phyloP scores from a whole-genome alignment of 2,329 filamentous ascomycete species.

The Cadophora gregata region DNA sequence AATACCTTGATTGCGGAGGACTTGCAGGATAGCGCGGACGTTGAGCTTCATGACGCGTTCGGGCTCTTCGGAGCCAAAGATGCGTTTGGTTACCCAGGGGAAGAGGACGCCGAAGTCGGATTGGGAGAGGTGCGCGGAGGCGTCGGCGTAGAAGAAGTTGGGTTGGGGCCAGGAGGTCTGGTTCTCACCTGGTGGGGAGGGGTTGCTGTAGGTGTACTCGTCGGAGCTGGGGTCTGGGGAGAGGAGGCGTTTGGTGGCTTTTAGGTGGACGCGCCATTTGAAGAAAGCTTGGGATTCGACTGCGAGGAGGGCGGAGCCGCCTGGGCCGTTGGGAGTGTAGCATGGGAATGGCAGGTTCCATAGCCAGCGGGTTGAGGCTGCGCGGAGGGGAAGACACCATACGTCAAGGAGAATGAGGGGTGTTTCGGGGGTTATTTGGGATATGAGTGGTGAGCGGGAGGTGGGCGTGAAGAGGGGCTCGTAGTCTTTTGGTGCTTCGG shows the following conservation, averaged over 20 bases:
- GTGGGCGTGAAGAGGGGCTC: conserved; percentile 67
- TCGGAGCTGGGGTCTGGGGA: conserved; percentile 59
- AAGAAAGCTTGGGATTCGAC: conserved; percentile 79
- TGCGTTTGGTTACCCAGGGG: conserved; percentile 68
- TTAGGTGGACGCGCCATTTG: conserved; percentile 77
- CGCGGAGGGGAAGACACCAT: conserved; percentile 77
- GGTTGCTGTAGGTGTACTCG: conserved; percentile 24
- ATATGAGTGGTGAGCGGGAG: conserved; percentile 59
- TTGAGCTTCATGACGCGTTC: conserved; percentile 65
- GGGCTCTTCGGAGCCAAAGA: conserved; percentile 63
- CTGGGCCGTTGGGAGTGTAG: conserved; percentile 60
- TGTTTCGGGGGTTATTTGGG: conserved; percentile 71
- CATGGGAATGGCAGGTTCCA: conserved; percentile 76
- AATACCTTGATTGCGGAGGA: conserved; percentile 57
- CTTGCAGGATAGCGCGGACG: conserved; percentile 61
- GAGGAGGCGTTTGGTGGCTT: conserved; percentile 69
- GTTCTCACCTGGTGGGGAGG: background rate
- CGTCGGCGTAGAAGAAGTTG: conserved; percentile 75
- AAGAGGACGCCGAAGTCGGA: conserved; percentile 86
- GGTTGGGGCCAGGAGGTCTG: conserved; percentile 49
- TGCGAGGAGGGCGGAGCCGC: conserved; percentile 67
- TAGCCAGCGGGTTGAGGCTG: conserved; percentile 65
- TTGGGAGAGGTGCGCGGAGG: conserved; percentile 82
- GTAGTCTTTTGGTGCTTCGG: conserved; percentile 53
- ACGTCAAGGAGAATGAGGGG: conserved; percentile 77